Base-by-base conservation (phyloP, 768 basidiomycete species). In the Cystobasidiopsis lactophilus region DNA sequence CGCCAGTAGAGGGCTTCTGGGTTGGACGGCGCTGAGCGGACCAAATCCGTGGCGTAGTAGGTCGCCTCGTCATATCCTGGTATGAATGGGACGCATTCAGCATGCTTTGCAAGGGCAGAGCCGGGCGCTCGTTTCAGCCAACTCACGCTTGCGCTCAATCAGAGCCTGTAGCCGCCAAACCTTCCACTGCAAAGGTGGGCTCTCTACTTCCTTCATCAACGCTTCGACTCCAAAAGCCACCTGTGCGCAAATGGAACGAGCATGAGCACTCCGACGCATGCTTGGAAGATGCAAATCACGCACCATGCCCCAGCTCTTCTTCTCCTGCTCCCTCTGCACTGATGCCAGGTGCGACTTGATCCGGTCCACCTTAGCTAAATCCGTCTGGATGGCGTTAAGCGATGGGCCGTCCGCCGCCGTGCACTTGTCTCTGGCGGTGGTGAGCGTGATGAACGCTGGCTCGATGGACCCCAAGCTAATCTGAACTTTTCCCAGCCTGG, bases 401-500 rank as follows among this genome's bases (percentile, higher is more conserved):
- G 71, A 66, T 1, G 71, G 55, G 56, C 82, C 82, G 44, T 85
- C 72, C 63, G 78, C 75, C 31, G 74, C 54, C 1, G 79, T 79
- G 1, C 71, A 67, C 1, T 71, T 57, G 58, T 83, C 83, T 30
- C 65, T 67, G 0, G 80, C 74, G 10, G 70, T 64, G n/a, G 77
- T 73, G 44, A 85, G 69, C 0, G 78, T 76, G 7, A 77, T 77
- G 14, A 77, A 69, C 1, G 84, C 80, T 13, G 77, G 74, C 1
- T 73, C 73, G 0, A 79, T 71, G 1, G 75, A 73, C 2, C 82
- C 85, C 5, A 84, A 71, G 0, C 82, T 82, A 16, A 85, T 71
- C 56, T 89, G 85, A 66, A 85, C 88, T 48, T 80, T 75, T 0
- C 81, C 83, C 4, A 85, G 74, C 2, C 85, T 80, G 33, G 84